Conservation (phyloP, 345 rosid species). For the Excoecaria cochinchinensis region DNA sequence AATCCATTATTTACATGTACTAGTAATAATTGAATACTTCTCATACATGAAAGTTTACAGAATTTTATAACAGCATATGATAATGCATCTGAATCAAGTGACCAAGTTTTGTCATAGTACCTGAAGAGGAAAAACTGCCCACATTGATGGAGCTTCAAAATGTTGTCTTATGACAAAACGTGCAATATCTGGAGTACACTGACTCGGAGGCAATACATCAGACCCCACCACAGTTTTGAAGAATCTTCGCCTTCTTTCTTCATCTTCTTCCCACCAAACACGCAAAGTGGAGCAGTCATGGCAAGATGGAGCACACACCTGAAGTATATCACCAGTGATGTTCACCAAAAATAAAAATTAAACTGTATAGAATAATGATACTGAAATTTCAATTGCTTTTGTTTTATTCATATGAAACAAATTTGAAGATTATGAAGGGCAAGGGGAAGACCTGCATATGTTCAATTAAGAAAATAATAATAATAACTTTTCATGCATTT, state of each 20-base stretch:
- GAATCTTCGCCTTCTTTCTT: constrained; percentile 70
- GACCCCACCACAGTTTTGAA: constrained; percentile 71
- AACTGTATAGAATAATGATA: background rate
- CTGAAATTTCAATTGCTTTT: background rate
- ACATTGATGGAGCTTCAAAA: constrained; percentile 95
- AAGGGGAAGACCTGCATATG: background rate
- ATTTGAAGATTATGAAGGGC: background rate
- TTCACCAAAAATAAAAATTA: background rate
- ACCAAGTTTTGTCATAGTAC: constrained; percentile 28
- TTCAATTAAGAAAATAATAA: background rate
- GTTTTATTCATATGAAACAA: background rate
- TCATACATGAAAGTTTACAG: background rate
- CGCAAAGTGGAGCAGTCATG: constrained; percentile 96
- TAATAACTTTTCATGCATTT: too few relatives aligned
- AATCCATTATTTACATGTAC: background rate
- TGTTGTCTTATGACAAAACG: constrained; percentile 70
- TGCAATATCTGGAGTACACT: constrained; percentile 71
- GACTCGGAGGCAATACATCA: constrained; percentile 66
- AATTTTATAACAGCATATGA: background rate
- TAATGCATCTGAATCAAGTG: background rate
- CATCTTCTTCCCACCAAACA: constrained; percentile 99
- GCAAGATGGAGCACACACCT: constrained; percentile 99
- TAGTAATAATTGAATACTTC: background rate
- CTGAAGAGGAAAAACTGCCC: constrained; percentile 99
- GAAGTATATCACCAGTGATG: constrained; percentile 13